Evolutionary conservation across 345 rosid genomes (phyloP).

Genomic region (Salix brachista): DNA sequence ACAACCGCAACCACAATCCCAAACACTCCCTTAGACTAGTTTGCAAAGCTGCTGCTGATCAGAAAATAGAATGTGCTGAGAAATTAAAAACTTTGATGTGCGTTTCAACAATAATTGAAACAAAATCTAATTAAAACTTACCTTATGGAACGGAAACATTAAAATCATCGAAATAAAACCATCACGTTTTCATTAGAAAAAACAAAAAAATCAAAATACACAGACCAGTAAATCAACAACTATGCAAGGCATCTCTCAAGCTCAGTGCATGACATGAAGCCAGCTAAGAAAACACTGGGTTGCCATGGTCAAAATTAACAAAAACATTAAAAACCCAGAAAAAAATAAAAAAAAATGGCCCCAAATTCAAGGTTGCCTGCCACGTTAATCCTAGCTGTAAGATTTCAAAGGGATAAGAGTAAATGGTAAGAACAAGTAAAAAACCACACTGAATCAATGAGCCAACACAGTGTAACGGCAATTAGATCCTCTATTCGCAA

Average conservation of each 20-base stretch:
- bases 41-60: too few relatives aligned
- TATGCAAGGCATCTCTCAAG: background rate
- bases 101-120: background rate
- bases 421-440: too few relatives aligned
- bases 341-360: conserved; percentile 1
- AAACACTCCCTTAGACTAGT: too few relatives aligned
- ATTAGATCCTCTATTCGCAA: background rate
- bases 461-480: conserved; percentile 17
- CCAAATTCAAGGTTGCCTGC: conserved; percentile 29
- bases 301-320: background rate
- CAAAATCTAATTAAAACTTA: too few relatives aligned
- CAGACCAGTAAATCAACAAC: background rate
- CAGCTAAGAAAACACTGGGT: background rate
- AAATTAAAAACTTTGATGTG: background rate
- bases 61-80: too few relatives aligned
- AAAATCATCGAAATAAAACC: background rate
- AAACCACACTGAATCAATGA: background rate
- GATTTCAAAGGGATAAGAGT: background rate
- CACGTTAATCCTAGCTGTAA: conserved; percentile 35
- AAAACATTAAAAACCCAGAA: background rate
- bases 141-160: background rate
- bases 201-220: background rate
- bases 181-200: too few relatives aligned
- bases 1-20: too few relatives aligned
- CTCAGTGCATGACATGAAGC: background rate